Conservation (phyloP, 768 basidiomycete genomes). For the Macrocybe gigantea region DNA sequence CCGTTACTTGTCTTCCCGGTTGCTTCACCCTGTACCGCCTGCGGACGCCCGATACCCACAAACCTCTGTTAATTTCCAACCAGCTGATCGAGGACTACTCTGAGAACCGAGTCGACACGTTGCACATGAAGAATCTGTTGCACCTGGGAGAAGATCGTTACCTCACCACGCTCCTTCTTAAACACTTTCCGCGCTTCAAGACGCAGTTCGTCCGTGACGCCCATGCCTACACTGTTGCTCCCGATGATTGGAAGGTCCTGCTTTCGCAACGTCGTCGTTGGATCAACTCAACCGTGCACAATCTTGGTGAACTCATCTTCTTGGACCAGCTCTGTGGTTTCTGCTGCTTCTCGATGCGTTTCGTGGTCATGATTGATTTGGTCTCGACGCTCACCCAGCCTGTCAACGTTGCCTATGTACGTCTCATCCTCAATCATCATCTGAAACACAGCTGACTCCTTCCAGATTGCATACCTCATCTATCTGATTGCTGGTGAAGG, state of each 20-base stretch:
- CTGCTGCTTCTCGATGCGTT: slow-evolving; percentile 99
- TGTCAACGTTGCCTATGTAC: slow-evolving; percentile 83
- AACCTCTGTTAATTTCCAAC: slow-evolving; percentile 90
- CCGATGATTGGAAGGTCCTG: slow-evolving; percentile 91
- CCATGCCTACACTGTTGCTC: slow-evolving; percentile 90
- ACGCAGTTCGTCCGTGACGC: slow-evolving; percentile 95
- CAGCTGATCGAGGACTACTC: slow-evolving; percentile 89
- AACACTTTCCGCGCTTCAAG: slow-evolving; percentile 92
- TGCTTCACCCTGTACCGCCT: slow-evolving; percentile 98
- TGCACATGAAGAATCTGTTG: slow-evolving; percentile 98
- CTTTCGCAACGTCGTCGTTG: slow-evolving; percentile 96
- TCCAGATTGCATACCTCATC: slow-evolving; percentile 81
- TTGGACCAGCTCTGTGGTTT: slow-evolving; percentile 91
- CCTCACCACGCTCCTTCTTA: slow-evolving; percentile 89
- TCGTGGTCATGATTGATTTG: slow-evolving; percentile 95
- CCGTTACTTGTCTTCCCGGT: slow-evolving; percentile 97
- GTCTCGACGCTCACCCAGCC: slow-evolving; percentile 82
- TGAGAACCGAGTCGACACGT: slow-evolving; percentile 92
- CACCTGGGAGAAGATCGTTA: slow-evolving; percentile 99
- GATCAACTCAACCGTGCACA: slow-evolving; percentile 99
- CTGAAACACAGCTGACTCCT: slow-evolving; percentile 9
- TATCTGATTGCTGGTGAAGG: slow-evolving; percentile 67
- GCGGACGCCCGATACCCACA: slow-evolving; percentile 90
- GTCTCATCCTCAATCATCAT: slow-evolving; percentile 24
- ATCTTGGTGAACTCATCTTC: slow-evolving; percentile 89